Evolutionary conservation across 495 filamentous ascomycete genomes (phyloP), one percentile per base, ranked within the genome.

Genomic region (Penicillium silybi): DNA sequence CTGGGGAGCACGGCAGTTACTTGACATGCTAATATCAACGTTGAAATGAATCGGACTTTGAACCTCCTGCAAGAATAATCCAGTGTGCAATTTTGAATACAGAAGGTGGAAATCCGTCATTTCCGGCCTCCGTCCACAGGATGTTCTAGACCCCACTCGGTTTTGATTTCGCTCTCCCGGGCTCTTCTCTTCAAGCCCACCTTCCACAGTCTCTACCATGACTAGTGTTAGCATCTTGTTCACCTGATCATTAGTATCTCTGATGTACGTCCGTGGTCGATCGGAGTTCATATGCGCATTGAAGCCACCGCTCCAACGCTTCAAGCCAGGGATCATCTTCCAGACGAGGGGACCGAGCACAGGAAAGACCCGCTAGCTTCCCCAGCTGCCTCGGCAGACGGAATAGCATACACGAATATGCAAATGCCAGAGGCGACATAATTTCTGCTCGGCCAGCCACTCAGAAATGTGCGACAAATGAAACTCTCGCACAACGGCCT

Each of bases 1-100:
- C 45, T 42, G 20, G 16, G 41, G 57, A 46, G 26, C 45, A 51
- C 43, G 41, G 44, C 46, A 46, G 35, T 47, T 48, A 52, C 15
- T 56, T 46, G 43, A 47, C 17, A 32, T 13, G 29, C 29, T 9
- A 9, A 9, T 32, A 13, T 32, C 29, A 32, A 32, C 11, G 29
- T 32, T 32, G 1, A 13, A 2, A 32, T 32, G 1, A 32, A 32
- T 3, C 3, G 9, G 29, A 32, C 11, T 32, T 13, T 32, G 29
- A 32, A 13, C 8, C 9, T 32, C 1, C 29, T 32, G 9, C 9
- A 13, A 40, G 22, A 3, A 6, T 17, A 25, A 22, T 13, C 2
- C 16, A 29, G 19, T 26, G n/a, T 15, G 32, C 4, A 39, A 25
- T 29, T 23, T 15, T n/a, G n/a, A n/a, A 40, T 7, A 32, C 29